Percentiles rank a stretch among this genome's conserved stretches.
Evolutionary conservation across 768 basidiomycete species (phyloP).

Genomic region (Trametes elegans): DNA sequence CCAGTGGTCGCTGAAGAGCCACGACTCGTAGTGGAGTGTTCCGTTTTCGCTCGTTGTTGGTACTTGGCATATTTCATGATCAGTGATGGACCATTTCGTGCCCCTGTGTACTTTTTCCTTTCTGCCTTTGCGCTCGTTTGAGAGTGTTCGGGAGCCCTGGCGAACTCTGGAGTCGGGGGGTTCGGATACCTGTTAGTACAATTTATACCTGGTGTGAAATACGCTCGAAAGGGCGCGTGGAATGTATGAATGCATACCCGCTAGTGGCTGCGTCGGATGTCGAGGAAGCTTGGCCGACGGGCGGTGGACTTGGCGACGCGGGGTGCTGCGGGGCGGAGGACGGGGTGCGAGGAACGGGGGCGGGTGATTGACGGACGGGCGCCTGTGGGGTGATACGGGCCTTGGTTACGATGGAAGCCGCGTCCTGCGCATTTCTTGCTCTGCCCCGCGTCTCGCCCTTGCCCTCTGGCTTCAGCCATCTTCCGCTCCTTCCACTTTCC

Average conservation of each 20-base stretch:
- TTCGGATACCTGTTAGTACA: not conserved
- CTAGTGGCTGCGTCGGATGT: not conserved
- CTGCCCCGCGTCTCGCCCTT: not conserved
- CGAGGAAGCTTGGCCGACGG: no score
- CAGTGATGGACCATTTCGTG: slow-evolving; percentile 14
- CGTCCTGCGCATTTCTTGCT: no score
- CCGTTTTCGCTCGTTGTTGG: not conserved
- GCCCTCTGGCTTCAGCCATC: slow-evolving; percentile 7
- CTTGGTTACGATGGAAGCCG: slow-evolving; percentile 17
- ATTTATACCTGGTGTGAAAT: not conserved
- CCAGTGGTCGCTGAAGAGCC: slow-evolving; percentile 78
- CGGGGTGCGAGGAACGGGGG: not conserved
- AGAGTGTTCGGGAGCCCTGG: not conserved
- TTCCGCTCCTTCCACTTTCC: slow-evolving; percentile 17
- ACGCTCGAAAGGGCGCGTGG: not conserved
- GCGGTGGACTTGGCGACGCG: not conserved
- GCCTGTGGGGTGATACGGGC: slow-evolving; percentile 11
- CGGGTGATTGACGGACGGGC: slow-evolving; percentile 8
- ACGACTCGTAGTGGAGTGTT: slow-evolving; percentile 38
- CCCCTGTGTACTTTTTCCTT: slow-evolving; percentile 4
- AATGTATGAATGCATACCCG: not conserved
- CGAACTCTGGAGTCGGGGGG: not conserved
- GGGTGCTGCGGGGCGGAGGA: not conserved
- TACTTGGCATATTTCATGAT: not conserved
- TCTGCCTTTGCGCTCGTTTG: not conserved